Evolutionary conservation across 257 asterid genomes (phyloP), one percentile per base, ranked within the genome.

Genomic region (Solanum rostratum): DNA sequence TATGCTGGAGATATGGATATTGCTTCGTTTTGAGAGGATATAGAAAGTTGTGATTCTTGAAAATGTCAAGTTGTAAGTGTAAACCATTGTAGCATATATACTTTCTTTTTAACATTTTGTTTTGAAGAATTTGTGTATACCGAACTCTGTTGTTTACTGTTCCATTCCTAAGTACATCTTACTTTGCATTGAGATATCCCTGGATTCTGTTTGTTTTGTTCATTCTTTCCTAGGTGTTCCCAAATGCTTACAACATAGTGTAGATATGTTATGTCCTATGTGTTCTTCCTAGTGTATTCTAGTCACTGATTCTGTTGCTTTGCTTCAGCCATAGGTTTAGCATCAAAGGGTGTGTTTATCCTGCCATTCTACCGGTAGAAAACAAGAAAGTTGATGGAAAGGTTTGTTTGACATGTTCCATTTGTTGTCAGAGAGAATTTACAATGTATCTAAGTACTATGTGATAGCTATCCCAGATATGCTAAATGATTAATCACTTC

Each of bases 331-430:
- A 91, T 63, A 90, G 98, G 89, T 93, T 90, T 86, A 92, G 97
- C 89, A 90, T 95, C 95, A 91, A 90, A 90, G 97, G 88, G 15
- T 89, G 95, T 24, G 97, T 95, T 82, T 95, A 95, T 88, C 98
- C 98, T 60, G 98, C 98, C 53, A 95, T 95, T 65, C 52, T 92
- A 60, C 98, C 97, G 0, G 88, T 87, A 53, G 88, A 95, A 88
- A 84, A 89, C 60, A 90, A 88, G 78, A 76, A 91, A 91, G 98
- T 94, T 80, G 20, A 37, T 24, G 98, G 98, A 80, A 90, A 84
- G 98, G 97, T 95, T 83, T 59, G 91, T 88, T 82, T 27, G 18
- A 80, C 50, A 54, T 66, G 33, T 74, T 87, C 18, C 68, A 10
- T 55, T 14, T 20, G 15, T 66, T 65, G 24, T 33, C 19, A 37